Evolutionary conservation across 805 yeast species (phyloP).

Genomic region (fission yeast (Schizosaccharomyces pombe)): DNA sequence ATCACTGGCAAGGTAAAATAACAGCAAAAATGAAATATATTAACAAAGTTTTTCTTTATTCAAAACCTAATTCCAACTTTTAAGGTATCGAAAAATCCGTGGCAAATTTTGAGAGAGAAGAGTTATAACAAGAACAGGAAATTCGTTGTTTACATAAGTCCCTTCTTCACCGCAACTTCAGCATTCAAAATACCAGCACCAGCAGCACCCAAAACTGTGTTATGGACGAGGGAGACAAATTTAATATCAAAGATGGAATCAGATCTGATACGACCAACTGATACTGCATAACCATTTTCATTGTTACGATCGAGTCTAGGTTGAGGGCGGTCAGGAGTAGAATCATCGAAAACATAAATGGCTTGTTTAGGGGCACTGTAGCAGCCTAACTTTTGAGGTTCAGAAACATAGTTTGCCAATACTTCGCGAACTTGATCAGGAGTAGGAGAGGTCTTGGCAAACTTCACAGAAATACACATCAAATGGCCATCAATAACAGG

Average conservation of each 20-base stretch:
- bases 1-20: too few species aligned
- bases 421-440: conserved; percentile 54
- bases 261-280: conserved; percentile 82
- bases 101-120: too few species aligned
- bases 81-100: too few species aligned
- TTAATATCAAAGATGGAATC: conserved; percentile 85
- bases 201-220: conserved; percentile 95
- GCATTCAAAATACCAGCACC: conserved; percentile 94
- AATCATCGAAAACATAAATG: conserved; percentile 74
- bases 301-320: conserved; percentile 93
- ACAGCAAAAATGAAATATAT: too few species aligned
- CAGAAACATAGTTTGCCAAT: conserved; percentile 54
- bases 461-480: conserved; percentile 72
- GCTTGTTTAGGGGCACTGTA: conserved; percentile 83
- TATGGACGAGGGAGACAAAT: conserved; percentile 93
- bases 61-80: too few species aligned
- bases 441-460: conserved; percentile 63
- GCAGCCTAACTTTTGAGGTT: conserved; percentile 58
- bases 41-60: too few species aligned
- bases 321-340: conserved; percentile 60
- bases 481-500: conserved; percentile 97
- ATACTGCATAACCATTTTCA: conserved; percentile 79
- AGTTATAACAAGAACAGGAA: neutral
- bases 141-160: conserved; percentile 28
- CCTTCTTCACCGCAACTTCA: conserved; percentile 61